Conservation (phyloP, 805 yeast species). For the Brettanomyces sp. region DNA sequence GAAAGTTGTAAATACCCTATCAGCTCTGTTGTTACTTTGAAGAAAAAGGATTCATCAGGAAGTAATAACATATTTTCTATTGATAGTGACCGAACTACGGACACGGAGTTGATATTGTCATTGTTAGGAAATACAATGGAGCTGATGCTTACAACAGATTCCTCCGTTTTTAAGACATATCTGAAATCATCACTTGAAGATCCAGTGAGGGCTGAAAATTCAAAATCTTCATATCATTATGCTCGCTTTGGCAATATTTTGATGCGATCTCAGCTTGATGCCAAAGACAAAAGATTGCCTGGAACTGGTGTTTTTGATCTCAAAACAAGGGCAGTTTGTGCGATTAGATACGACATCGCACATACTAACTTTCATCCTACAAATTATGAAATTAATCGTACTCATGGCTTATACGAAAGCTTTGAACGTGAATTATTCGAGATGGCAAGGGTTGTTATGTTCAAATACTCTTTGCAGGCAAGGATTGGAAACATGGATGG, state of each 20-base stretch:
- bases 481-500: slow-evolving; percentile 97
- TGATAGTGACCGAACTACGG: slow-evolving; percentile 60
- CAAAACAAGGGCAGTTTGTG: slow-evolving; percentile 84
- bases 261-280: slow-evolving; percentile 87
- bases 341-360: slow-evolving; percentile 70
- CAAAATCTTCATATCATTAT: slow-evolving; percentile 49
- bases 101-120: slow-evolving; percentile 58
- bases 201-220: slow-evolving; percentile 1
- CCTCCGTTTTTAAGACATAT: slow-evolving; percentile 38
- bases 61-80: slow-evolving; percentile 41
- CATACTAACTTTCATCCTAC: slow-evolving; percentile 45
- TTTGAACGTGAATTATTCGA: slow-evolving; percentile 75
- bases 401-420: slow-evolving; percentile 65
- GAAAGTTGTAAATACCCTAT: slow-evolving; percentile 42
- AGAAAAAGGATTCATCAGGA: slow-evolving; percentile 8
- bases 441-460: slow-evolving; percentile 61
- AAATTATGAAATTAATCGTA: slow-evolving; percentile 55
- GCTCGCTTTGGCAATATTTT: slow-evolving; percentile 59
- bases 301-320: slow-evolving; percentile 89
- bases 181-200: slow-evolving; percentile 9
- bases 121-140: slow-evolving; percentile 76
- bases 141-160: slow-evolving; percentile 55
- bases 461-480: slow-evolving; percentile 86
- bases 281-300: slow-evolving; percentile 66
- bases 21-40: slow-evolving; percentile 45